Conservation (phyloP, 176 grass and related monocot genomes). For the Eleusine indica region DNA sequence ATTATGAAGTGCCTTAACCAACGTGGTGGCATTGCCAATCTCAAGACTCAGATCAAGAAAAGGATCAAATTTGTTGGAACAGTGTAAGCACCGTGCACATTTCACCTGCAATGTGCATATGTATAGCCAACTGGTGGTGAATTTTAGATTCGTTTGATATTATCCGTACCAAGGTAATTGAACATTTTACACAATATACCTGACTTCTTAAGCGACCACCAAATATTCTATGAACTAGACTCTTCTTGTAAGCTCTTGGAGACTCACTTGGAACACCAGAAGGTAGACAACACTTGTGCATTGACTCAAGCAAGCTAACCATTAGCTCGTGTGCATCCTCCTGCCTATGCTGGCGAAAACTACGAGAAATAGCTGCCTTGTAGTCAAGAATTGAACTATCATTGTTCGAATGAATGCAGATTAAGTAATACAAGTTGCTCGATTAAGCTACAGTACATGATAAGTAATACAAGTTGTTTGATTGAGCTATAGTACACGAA, state of each 20-base stretch:
- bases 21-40: slow-evolving; percentile 68
- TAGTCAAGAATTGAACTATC: slow-evolving; percentile 42
- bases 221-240: slow-evolving; percentile 85
- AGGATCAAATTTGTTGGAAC: slow-evolving; percentile 73
- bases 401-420: slow-evolving; percentile 1
- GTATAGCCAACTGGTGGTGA: neutral
- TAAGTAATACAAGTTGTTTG: slow-evolving; percentile 10
- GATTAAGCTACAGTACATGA: neutral
- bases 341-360: slow-evolving; percentile 72
- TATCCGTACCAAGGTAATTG: neutral
- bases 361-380: slow-evolving; percentile 64
- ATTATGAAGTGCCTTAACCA: slow-evolving; percentile 62
- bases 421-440: slow-evolving; percentile 12
- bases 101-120: slow-evolving; percentile 61
- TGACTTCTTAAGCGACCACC: slow-evolving; percentile 83
- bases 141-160: slow-evolving; percentile 6
- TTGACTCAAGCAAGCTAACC: slow-evolving; percentile 84
- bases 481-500: slow-evolving; percentile 8
- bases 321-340: slow-evolving; percentile 94
- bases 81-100: slow-evolving; percentile 69
- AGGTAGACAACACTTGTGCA: slow-evolving; percentile 84
- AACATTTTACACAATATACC: slow-evolving; percentile 37
- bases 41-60: slow-evolving; percentile 91
- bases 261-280: slow-evolving; percentile 76
- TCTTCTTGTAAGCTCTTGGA: slow-evolving; percentile 77